phyloP scores from a whole-genome alignment of 1,284 basidiomycete species.

The Fistulinella cinereoalba region DNA sequence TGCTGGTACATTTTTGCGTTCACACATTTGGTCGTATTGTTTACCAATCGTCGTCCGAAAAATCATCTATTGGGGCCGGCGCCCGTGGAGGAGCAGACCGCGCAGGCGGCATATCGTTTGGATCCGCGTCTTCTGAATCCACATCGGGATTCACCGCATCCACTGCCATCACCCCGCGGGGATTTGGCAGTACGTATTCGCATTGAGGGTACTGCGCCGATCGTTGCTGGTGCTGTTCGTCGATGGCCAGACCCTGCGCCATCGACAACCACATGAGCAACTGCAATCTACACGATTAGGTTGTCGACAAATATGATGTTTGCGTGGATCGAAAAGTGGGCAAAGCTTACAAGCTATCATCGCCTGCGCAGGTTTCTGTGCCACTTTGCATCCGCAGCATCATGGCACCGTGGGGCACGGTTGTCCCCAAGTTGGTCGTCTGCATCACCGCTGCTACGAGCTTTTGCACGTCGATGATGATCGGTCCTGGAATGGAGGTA shows the following conservation, averaged over 20 bases:
- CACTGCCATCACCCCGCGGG: background rate
- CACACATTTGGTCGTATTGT: too few species aligned
- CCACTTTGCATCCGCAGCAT: conserved; percentile 29
- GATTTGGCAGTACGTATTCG: conserved; percentile 14
- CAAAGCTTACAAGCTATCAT: conserved; percentile 31
- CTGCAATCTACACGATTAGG: conserved; percentile 17
- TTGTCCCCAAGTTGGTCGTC: conserved; percentile 13
- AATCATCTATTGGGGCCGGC: conserved; percentile 18
- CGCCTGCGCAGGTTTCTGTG: conserved; percentile 28
- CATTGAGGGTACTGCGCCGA: conserved; percentile 8
- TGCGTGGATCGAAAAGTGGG: background rate
- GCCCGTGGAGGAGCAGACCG: background rate
- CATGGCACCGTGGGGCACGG: conserved; percentile 26
- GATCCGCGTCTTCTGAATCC: conserved; percentile 16
- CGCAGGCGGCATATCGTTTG: conserved; percentile 19
- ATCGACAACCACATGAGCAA: conserved; percentile 34
- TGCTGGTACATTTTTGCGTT: too few species aligned
- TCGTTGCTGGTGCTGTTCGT: conserved; percentile 29
- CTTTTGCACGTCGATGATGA: conserved; percentile 29
- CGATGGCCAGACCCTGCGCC: conserved; percentile 31
- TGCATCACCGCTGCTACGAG: conserved; percentile 29
- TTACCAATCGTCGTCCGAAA: conserved; percentile 29
- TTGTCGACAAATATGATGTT: too few species aligned
- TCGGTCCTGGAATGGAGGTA: background rate
- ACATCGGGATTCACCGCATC: conserved; percentile 5